phyloP scores from a whole-genome alignment of 2,329 filamentous ascomycete species.

The Fusarium sororula region DNA sequence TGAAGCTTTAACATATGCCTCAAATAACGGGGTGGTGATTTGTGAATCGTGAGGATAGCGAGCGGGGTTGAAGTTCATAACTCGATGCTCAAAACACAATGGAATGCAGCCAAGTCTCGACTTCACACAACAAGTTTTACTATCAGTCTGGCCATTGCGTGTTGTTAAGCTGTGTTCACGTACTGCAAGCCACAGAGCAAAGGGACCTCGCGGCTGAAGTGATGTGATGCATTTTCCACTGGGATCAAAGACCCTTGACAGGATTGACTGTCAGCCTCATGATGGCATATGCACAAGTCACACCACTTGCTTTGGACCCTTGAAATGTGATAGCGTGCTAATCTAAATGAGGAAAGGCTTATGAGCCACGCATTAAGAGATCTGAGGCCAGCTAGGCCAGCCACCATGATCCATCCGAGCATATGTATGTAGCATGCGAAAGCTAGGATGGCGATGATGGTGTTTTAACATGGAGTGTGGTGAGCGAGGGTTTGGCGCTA shows the following conservation, averaged over 20 bases:
- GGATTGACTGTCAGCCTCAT: conserved; percentile 34
- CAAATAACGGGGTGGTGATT: conserved; percentile 1
- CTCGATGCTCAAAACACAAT: background rate
- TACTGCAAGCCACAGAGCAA: background rate
- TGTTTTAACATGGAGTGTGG: conserved; percentile 15
- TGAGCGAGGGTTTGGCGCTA: conserved; percentile 18
- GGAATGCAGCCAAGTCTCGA: background rate
- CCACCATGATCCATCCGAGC: conserved; percentile 32
- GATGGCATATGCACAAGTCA: conserved; percentile 40
- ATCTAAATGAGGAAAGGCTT: conserved; percentile 34
- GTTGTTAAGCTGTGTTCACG: background rate
- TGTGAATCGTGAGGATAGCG: background rate
- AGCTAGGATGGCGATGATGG: conserved; percentile 1
- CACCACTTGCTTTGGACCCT: conserved; percentile 35
- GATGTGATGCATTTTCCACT: conserved; percentile 7
- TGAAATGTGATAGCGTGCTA: conserved; percentile 32
- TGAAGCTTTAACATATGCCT: conserved; percentile 12
- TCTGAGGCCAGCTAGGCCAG: conserved; percentile 38
- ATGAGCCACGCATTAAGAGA: conserved; percentile 36
- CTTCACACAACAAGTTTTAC: background rate
- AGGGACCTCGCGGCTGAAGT: background rate
- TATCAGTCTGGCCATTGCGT: background rate
- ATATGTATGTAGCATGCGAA: background rate
- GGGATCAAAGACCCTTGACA: conserved; percentile 18
- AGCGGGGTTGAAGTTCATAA: background rate